A percentile compares a stretch with the other conserved stretches of the same genome.
phyloP scores from a whole-genome alignment of 2,329 filamentous ascomycete species.

The Passalora sequoiae region DNA sequence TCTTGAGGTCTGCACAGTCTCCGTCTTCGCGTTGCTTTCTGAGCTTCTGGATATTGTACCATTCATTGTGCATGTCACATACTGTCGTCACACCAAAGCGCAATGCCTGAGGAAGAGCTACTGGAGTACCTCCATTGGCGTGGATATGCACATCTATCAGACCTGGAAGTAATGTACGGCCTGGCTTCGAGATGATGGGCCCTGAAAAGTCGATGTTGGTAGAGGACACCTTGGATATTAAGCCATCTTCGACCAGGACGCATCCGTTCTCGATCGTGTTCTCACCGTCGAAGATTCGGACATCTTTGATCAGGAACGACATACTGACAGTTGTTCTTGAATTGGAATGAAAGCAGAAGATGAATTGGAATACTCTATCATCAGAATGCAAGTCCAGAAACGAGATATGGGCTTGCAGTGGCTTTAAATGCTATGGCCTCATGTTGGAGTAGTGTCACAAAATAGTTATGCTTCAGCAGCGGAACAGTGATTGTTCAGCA shows the following conservation, averaged over 20 bases:
- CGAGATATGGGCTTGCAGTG: background rate
- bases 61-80: conserved; percentile 42
- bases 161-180: conserved; percentile 47
- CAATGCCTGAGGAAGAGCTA: conserved; percentile 42
- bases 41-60: conserved; percentile 32
- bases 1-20: conserved; percentile 47
- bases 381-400: background rate
- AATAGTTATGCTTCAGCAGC: no score
- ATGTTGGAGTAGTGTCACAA: no score
- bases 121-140: conserved; percentile 37
- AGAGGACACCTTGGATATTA: conserved; percentile 32
- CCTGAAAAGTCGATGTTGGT: conserved; percentile 17
- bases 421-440: no score
- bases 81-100: conserved; percentile 51
- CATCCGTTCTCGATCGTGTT: conserved; percentile 38
- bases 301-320: conserved; percentile 39
- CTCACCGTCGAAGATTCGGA: conserved; percentile 47
- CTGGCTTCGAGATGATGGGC: conserved; percentile 39
- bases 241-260: conserved; percentile 40
- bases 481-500: no score
- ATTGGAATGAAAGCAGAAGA: background rate
- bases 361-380: background rate
- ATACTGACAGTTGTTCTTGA: conserved; percentile 15
- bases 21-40: conserved; percentile 29
- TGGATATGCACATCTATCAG: conserved; percentile 51